Conservation (phyloP, 2,329 filamentous ascomycete species). For the Microsporum ferrugineum region DNA sequence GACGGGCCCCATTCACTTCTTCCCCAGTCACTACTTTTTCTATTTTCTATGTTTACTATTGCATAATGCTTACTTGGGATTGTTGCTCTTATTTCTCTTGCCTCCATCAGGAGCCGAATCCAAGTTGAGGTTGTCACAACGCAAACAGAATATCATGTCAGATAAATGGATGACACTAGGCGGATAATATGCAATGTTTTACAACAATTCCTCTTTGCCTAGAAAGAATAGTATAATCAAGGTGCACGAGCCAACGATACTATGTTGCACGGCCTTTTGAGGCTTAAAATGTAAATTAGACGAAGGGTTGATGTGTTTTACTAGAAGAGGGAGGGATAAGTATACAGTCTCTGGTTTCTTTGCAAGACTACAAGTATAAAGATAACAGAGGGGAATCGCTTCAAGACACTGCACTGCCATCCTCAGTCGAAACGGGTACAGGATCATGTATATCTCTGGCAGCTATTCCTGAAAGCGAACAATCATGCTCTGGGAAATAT, state of each 20-base stretch:
- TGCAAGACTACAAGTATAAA: neutral
- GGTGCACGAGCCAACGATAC: neutral
- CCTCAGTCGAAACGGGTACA: neutral
- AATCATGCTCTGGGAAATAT: neutral
- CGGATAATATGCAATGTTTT: neutral
- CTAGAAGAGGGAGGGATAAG: neutral
- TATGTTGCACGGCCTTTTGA: neutral
- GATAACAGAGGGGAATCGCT: neutral
- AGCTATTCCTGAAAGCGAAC: neutral
- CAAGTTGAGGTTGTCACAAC: neutral
- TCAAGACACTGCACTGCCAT: neutral
- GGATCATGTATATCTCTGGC: neutral
- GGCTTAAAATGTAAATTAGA: neutral
- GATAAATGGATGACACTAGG: neutral
- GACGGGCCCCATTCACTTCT: neutral
- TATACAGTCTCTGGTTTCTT: neutral
- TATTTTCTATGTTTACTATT: neutral
- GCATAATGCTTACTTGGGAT: neutral
- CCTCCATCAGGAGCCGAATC: too few species aligned
- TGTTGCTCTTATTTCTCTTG: neutral
- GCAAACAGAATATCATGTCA: neutral
- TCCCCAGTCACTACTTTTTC: neutral
- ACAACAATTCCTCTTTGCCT: neutral
- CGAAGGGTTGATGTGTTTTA: neutral
- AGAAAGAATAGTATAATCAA: neutral